Percentiles rank a stretch among this genome's conserved stretches.
phyloP scores from a whole-genome alignment of 2,329 filamentous ascomycete species.

The Akanthomyces lecanii region DNA sequence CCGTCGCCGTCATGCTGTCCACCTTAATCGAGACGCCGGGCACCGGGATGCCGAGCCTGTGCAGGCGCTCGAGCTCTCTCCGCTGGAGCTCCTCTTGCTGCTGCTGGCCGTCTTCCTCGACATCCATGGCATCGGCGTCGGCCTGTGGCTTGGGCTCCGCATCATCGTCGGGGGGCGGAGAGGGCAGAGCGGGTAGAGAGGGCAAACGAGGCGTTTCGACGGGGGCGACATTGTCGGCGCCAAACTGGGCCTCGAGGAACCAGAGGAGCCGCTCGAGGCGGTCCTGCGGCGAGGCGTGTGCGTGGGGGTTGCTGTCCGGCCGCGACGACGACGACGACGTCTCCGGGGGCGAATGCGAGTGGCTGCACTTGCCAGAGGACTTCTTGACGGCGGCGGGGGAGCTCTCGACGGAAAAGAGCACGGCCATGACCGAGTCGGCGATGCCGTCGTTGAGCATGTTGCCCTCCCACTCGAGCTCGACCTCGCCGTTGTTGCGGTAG shows the following conservation, averaged over 20 bases:
- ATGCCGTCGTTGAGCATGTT: constrained; percentile 98
- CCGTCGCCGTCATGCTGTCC: constrained; percentile 79
- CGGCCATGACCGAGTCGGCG: constrained; percentile 93
- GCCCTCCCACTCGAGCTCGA: constrained; percentile 94
- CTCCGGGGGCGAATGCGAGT: constrained; percentile 42
- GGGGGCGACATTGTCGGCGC: constrained; percentile 73
- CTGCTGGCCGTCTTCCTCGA: constrained; percentile 27
- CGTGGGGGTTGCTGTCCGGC: constrained; percentile 57
- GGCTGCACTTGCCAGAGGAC: constrained; percentile 31
- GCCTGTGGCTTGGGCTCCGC: constrained; percentile 24
- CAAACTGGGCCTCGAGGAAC: constrained; percentile 97
- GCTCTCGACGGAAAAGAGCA: constrained; percentile 86
- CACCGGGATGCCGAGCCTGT: constrained; percentile 82
- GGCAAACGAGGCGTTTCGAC: constrained; percentile 62
- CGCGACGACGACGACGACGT: constrained; percentile 9
- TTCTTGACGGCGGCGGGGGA: constrained; percentile 92
- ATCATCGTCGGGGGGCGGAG: constrained; percentile 24
- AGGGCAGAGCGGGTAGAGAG: constrained; percentile 27
- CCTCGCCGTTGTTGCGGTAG: constrained; percentile 70
- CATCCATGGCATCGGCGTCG: constrained; percentile 20
- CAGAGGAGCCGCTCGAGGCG: constrained; percentile 82
- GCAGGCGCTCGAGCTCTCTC: constrained; percentile 72
- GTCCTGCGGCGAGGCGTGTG: constrained; percentile 66
- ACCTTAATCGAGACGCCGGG: constrained; percentile 83
- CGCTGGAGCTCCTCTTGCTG: constrained; percentile 53